Evolutionary conservation across 768 basidiomycete species (phyloP).

Genomic region (Psilocybe azurescens): DNA sequence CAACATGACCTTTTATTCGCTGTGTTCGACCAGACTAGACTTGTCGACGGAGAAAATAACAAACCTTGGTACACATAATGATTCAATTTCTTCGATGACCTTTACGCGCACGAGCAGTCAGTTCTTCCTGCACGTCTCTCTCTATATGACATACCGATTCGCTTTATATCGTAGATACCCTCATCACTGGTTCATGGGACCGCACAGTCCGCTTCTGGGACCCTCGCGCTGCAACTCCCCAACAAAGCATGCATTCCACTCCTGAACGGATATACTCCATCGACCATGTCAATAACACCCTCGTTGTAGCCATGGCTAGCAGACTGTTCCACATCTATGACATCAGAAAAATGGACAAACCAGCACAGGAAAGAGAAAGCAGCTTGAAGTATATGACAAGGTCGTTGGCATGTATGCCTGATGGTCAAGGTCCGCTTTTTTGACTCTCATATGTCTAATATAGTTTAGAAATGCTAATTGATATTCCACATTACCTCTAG

Average conservation of each 20-base stretch:
- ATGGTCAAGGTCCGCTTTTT: slow-evolving; percentile 75
- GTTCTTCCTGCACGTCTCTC: slow-evolving; percentile 26
- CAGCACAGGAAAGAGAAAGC: slow-evolving; percentile 85
- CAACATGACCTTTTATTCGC: neutral
- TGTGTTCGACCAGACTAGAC: slow-evolving; percentile 62
- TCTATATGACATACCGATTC: neutral
- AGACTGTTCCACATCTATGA: slow-evolving; percentile 91
- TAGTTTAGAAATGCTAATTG: neutral
- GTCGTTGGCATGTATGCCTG: slow-evolving; percentile 89
- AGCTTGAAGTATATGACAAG: slow-evolving; percentile 96
- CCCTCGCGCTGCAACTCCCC: slow-evolving; percentile 60
- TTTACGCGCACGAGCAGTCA: slow-evolving; percentile 69
- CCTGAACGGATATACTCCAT: slow-evolving; percentile 89
- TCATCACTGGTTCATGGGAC: slow-evolving; percentile 95
- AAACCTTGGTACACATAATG: slow-evolving; percentile 81
- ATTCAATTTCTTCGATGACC: slow-evolving; percentile 79
- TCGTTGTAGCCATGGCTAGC: slow-evolving; percentile 94
- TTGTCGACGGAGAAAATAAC: slow-evolving; percentile 73
- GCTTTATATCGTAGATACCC: slow-evolving; percentile 48
- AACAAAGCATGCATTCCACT: slow-evolving; percentile 65
- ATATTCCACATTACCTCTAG: slow-evolving; percentile 38
- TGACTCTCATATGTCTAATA: neutral
- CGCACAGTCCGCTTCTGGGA: slow-evolving; percentile 90
- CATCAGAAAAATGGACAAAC: slow-evolving; percentile 75
- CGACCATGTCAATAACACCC: slow-evolving; percentile 75